A percentile compares a stretch with the other conserved stretches of the same genome.
Conservation (phyloP, 306 rosid species). For the Rubus idaeus region DNA sequence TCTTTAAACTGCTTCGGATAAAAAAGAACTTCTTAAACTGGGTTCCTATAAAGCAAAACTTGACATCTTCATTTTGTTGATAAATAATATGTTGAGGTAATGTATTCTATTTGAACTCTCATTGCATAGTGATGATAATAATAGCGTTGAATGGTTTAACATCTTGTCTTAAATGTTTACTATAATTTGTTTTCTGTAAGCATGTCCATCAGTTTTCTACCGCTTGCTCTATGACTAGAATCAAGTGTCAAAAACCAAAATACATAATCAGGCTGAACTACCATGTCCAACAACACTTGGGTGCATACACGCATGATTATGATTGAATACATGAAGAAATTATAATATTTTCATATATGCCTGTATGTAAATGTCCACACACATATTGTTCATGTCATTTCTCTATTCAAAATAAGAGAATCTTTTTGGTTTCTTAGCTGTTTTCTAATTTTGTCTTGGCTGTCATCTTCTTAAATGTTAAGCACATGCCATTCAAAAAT, state of each 20-base stretch:
- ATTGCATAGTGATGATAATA: neutral
- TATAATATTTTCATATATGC: neutral
- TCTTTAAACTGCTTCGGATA: neutral
- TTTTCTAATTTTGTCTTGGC: neutral
- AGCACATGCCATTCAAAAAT: conserved; percentile 15
- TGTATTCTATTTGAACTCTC: neutral
- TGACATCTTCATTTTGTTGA: neutral
- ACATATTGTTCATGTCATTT: neutral
- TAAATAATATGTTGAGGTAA: neutral
- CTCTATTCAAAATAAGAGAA: neutral
- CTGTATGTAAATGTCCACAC: neutral
- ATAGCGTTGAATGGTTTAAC: neutral
- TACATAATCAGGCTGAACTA: neutral
- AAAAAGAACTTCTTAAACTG: neutral
- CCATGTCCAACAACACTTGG: neutral
- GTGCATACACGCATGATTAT: neutral
- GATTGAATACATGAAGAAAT: neutral
- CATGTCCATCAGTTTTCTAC: neutral
- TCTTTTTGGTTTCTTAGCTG: neutral
- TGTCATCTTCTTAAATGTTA: neutral
- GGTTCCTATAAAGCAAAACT: neutral
- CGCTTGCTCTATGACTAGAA: neutral
- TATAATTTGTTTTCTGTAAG: neutral
- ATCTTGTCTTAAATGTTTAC: neutral
- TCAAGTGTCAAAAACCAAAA: neutral